Percentiles rank a stretch among this genome's conserved stretches.
These are phyloP conservation scores for Tulasnella sp. DNA, from an alignment of 768 basidiomycete species.

Conservation along the genomic window DNA sequence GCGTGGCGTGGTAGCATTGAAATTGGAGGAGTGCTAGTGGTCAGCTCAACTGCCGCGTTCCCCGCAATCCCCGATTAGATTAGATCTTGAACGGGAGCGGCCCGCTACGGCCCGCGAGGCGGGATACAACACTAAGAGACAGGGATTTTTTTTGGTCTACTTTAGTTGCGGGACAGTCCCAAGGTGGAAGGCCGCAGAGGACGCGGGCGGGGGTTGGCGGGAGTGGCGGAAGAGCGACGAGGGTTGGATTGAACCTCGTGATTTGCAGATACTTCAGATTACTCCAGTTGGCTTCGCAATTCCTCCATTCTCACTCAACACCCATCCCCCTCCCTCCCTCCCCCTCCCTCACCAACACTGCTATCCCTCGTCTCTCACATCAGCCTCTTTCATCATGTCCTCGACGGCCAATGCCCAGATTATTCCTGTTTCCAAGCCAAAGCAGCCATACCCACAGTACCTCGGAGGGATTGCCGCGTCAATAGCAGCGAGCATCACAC, in stretches of 20 bases:
- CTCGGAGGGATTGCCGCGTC: conserved; percentile 81
- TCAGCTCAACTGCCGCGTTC: not conserved
- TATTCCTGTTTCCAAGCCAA: conserved; percentile 37
- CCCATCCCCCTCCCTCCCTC: not conserved
- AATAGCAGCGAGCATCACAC: conserved; percentile 83
- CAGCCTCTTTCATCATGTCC: conserved; percentile 19
- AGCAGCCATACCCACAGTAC: conserved; percentile 82
- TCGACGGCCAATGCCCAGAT: conserved; percentile 15
- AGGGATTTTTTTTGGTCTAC: not conserved
- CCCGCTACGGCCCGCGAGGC: not conserved
- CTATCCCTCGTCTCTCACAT: not conserved
- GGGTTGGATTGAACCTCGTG: not conserved
- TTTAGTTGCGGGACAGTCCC: not conserved
- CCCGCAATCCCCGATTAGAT: not conserved
- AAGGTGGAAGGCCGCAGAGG: conserved; percentile 3
- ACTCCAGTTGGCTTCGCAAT: conserved; percentile 9
- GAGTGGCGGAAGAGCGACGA: not conserved
- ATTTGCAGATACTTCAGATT: conserved; percentile 1
- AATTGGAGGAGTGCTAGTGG: not conserved
- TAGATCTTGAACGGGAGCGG: not conserved
- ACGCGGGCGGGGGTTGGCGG: not conserved
- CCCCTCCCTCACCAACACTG: not conserved
- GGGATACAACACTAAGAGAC: not conserved
- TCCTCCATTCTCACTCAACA: not conserved
- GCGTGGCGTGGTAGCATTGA: not conserved